Percentiles rank a stretch among this genome's conserved stretches.
These are phyloP conservation scores for Lasiosphaeria ovina DNA, from an alignment of 495 filamentous ascomycete genomes.

Conservation along the genomic window DNA sequence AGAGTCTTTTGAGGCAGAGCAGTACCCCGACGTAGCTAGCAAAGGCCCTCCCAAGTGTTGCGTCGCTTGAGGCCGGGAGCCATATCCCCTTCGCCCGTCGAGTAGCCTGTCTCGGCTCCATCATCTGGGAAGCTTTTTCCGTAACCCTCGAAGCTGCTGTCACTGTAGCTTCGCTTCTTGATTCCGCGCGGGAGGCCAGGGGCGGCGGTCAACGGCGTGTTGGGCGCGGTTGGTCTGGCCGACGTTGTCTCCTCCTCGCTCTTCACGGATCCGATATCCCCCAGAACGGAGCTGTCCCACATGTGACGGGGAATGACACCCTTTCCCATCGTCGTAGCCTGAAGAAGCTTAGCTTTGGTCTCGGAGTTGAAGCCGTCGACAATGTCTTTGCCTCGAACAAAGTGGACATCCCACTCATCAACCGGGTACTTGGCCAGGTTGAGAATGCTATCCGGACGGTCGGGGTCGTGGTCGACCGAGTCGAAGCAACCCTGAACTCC, in stretches of 20 bases:
- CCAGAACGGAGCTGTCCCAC: constrained; percentile 55
- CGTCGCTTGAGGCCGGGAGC: constrained; percentile 47
- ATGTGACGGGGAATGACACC: constrained; percentile 44
- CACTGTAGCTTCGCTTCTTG: constrained; percentile 54
- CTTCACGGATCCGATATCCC: constrained; percentile 42
- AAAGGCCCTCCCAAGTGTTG: constrained; percentile 25
- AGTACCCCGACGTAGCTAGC: too few species aligned
- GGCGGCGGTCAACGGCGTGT: constrained; percentile 37
- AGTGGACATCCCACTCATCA: constrained; percentile 54
- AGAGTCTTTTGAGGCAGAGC: too few species aligned
- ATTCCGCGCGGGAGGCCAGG: constrained; percentile 29
- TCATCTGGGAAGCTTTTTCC: constrained; percentile 54
- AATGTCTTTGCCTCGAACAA: constrained; percentile 55
- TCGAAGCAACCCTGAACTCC: constrained; percentile 54
- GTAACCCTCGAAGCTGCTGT: constrained; percentile 57
- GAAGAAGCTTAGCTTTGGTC: constrained; percentile 32
- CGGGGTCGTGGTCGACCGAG: constrained; percentile 44
- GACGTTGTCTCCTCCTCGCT: constrained; percentile 35
- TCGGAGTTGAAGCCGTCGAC: constrained; percentile 46
- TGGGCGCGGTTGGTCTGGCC: constrained; percentile 42
- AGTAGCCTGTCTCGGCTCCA: constrained; percentile 47
- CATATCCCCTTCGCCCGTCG: constrained; percentile 52
- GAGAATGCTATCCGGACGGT: constrained; percentile 36
- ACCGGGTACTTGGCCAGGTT: constrained; percentile 51
- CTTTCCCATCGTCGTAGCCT: constrained; percentile 49